Conservation (phyloP, 2,329 filamentous ascomycete species). For the Cladosporium austrohemisphaericum region DNA sequence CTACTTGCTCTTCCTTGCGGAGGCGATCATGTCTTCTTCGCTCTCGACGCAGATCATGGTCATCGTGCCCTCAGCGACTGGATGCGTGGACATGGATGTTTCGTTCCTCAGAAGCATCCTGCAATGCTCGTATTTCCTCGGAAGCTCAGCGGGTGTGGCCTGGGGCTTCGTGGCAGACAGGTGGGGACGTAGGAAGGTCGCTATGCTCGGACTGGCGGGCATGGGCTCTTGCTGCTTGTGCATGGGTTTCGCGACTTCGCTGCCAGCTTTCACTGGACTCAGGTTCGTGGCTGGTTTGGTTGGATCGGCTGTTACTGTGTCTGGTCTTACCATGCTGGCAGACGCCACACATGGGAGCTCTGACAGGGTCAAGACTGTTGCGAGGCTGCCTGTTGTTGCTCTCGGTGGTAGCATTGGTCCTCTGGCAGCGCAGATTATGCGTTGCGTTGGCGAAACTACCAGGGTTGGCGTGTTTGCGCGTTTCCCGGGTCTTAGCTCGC, state of each 20-base stretch:
- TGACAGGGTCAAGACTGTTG: constrained; percentile 39
- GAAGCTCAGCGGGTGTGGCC: constrained; percentile 42
- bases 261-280: constrained; percentile 41
- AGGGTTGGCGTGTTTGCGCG: constrained; percentile 37
- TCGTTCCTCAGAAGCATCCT: constrained; percentile 47
- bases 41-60: constrained; percentile 46
- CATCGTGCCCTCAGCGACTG: constrained; percentile 42
- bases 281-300: constrained; percentile 43
- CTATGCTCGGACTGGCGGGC: constrained; percentile 41
- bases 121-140: constrained; percentile 48
- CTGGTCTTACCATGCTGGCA: constrained; percentile 46
- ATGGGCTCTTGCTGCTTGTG: constrained; percentile 44
- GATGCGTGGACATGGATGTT: constrained; percentile 43
- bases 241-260: constrained; percentile 46
- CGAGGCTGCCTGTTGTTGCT: constrained; percentile 43
- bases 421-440: constrained; percentile 42
- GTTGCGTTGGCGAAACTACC: constrained; percentile 39
- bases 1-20: constrained; percentile 46
- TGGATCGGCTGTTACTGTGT: constrained; percentile 44
- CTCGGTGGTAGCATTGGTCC: constrained; percentile 45
- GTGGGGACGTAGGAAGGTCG: constrained; percentile 42
- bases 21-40: constrained; percentile 50
- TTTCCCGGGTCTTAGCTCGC: constrained; percentile 43
- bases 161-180: constrained; percentile 46
- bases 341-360: constrained; percentile 30